Evolutionary conservation across 768 basidiomycete species (phyloP).

Genomic region (Filobasidium floriforme): DNA sequence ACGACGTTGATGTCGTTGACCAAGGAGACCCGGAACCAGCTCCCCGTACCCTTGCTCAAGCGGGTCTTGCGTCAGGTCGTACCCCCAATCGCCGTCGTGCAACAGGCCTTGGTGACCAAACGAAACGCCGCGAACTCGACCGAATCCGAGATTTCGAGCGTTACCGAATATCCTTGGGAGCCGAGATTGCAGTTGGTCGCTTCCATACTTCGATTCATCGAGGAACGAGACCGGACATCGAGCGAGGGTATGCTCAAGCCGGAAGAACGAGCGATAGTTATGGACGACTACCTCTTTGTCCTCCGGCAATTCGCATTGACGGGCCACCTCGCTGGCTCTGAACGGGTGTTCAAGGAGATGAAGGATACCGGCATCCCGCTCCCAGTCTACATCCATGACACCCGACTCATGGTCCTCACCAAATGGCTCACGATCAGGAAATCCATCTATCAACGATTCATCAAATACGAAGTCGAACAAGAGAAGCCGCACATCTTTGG

Average conservation of each 20-base stretch:
- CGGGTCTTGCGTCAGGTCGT: constrained; percentile 15
- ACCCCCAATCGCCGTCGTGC: constrained; percentile 2
- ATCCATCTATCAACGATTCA: constrained; percentile 13
- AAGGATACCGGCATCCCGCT: constrained; percentile 5
- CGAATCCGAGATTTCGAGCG: constrained; percentile 5
- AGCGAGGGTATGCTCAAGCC: background rate
- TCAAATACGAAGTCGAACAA: background rate
- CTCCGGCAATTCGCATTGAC: constrained; percentile 17
- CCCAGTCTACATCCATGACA: constrained; percentile 7
- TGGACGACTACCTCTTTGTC: constrained; percentile 19
- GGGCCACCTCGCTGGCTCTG: constrained; percentile 15
- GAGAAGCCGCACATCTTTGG: background rate
- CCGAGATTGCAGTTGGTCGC: constrained; percentile 16
- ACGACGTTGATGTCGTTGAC: constrained; percentile 9
- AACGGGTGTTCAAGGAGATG: constrained; percentile 21
- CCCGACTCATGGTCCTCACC: constrained; percentile 8
- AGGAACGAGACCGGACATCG: background rate
- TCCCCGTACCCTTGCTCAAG: constrained; percentile 11
- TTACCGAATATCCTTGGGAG: constrained; percentile 17
- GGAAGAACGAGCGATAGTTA: background rate
- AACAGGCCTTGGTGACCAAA: background rate
- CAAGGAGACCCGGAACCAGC: background rate
- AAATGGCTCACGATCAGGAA: constrained; percentile 12
- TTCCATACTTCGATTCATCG: constrained; percentile 9
- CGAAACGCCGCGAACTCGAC: constrained; percentile 4